Evolutionary conservation across 192 early-diverging fungal species (phyloP).

Genomic region (Dissophora globulifera): DNA sequence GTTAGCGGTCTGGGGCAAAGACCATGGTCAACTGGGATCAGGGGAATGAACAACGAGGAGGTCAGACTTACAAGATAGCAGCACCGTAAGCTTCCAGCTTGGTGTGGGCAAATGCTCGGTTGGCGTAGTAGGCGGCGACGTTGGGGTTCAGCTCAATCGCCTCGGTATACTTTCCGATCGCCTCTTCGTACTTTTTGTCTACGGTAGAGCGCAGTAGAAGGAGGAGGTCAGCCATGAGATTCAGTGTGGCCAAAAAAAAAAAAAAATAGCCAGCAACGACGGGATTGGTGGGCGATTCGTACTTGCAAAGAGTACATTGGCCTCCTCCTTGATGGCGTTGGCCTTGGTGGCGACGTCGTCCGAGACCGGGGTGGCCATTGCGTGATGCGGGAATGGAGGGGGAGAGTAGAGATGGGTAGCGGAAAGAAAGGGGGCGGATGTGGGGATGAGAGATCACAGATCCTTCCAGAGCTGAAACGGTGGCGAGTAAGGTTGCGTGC

Average conservation of each 20-base stretch:
- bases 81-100: slow-evolving; percentile 88
- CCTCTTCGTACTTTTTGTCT: slow-evolving; percentile 80
- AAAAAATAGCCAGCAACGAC: no score
- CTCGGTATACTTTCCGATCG: slow-evolving; percentile 91
- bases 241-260: no score
- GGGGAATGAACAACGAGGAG: slow-evolving; percentile 49
- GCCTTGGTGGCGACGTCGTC: slow-evolving; percentile 53
- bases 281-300: no score
- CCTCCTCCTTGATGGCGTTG: slow-evolving; percentile 71
- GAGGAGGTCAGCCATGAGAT: neutral
- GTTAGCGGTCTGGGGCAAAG: no score
- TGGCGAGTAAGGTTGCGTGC: neutral
- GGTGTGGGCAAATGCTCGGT: slow-evolving; percentile 91
- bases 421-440: neutral
- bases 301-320: slow-evolving; percentile 76
- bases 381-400: neutral
- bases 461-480: neutral
- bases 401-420: neutral
- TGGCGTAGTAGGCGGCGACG: slow-evolving; percentile 89
- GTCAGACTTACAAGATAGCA: slow-evolving; percentile 63
- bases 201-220: neutral
- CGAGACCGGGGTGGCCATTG: slow-evolving; percentile 46
- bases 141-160: slow-evolving; percentile 89
- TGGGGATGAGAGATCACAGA: neutral
- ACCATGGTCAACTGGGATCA: neutral